Conservation (phyloP, 805 yeast genomes). For the Tetrapisispora nanseiensis region DNA sequence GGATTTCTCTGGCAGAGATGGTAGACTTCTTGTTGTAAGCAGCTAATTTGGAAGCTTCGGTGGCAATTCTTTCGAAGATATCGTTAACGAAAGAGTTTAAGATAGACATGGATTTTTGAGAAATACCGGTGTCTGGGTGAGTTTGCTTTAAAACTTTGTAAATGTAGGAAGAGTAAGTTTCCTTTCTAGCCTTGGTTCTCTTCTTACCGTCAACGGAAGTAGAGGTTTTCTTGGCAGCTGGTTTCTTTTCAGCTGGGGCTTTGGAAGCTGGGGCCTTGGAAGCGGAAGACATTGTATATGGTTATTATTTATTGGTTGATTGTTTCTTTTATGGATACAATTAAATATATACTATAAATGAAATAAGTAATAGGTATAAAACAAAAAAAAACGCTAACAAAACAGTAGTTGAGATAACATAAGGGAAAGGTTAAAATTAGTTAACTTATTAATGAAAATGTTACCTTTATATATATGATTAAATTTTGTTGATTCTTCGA, state of each 20-base stretch:
- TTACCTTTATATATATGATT: constrained; percentile 1
- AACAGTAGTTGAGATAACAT: not conserved
- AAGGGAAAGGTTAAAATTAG: no score
- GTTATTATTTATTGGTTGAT: not conserved
- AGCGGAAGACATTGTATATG: constrained; percentile 52
- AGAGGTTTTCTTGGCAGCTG: constrained; percentile 89
- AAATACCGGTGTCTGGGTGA: constrained; percentile 99
- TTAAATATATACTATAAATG: not conserved
- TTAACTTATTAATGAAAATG: not conserved
- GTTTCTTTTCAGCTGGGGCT: constrained; percentile 28
- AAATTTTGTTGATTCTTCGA: not conserved
- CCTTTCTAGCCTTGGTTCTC: constrained; percentile 94
- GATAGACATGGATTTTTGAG: constrained; percentile 97
- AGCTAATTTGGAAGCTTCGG: constrained; percentile 96
- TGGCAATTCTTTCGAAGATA: constrained; percentile 94
- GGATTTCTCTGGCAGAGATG: constrained; percentile 96
- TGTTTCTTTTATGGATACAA: not conserved
- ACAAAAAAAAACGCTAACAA: not conserved
- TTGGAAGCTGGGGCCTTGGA: constrained; percentile 40
- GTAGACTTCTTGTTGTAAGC: constrained; percentile 98
- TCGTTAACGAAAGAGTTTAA: constrained; percentile 98
- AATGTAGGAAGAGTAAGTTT: constrained; percentile 94
- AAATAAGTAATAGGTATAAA: not conserved
- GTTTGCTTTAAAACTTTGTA: constrained; percentile 98
- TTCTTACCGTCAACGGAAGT: constrained; percentile 73